phyloP scores from a whole-genome alignment of 2,329 filamentous ascomycete species.

The Ilyonectria sp. region DNA sequence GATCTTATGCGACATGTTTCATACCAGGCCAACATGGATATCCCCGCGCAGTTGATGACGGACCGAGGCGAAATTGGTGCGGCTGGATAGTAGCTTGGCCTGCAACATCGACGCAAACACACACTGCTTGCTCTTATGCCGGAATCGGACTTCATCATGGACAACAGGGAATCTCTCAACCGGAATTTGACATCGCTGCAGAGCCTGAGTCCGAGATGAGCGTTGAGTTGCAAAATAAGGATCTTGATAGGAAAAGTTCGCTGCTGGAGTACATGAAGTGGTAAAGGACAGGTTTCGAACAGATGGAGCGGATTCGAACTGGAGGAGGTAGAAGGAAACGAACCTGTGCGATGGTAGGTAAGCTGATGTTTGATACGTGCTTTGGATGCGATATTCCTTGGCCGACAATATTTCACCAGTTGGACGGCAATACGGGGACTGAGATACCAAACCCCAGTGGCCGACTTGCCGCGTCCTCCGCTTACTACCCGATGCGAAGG shows the following conservation, averaged over 20 bases:
- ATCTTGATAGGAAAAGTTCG: background rate
- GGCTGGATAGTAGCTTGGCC: background rate
- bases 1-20: background rate
- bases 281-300: background rate
- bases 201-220: background rate
- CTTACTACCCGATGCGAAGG: no score
- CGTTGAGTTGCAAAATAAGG: background rate
- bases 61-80: background rate
- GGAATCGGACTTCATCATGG: background rate
- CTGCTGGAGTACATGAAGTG: background rate
- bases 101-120: background rate
- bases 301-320: no score
- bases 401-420: no score
- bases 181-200: background rate
- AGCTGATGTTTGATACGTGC: no score
- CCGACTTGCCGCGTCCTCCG: no score
- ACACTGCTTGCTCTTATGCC: background rate
- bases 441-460: no score
- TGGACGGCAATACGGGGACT: no score
- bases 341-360: no score
- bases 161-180: background rate
- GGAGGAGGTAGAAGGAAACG: no score
- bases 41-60: background rate
- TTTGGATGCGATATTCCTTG: no score
- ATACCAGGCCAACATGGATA: background rate